Conservation (phyloP, 2,329 filamentous ascomycete species). For the Ceratocystis lukuohia region DNA sequence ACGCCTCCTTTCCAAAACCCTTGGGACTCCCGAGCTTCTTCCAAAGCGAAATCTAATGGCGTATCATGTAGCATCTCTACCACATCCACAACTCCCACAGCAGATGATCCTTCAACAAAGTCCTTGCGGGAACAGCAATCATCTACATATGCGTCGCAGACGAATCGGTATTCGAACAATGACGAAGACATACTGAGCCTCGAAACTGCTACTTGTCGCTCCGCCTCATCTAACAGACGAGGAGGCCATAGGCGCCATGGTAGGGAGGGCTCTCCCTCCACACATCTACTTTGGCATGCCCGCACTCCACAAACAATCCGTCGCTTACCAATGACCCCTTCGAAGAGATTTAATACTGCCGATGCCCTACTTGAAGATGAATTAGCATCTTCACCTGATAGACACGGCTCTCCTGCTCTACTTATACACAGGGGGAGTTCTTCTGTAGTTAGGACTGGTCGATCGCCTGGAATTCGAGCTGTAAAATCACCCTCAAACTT, state of each 20-base stretch:
- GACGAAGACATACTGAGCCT: not conserved
- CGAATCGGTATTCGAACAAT: not conserved
- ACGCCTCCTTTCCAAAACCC: constrained; percentile 12
- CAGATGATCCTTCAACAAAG: not conserved
- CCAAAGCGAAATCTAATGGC: not conserved
- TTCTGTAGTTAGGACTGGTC: not conserved
- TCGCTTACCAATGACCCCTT: constrained; percentile 9
- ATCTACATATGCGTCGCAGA: not conserved
- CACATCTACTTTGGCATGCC: not conserved
- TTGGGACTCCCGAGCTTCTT: not conserved
- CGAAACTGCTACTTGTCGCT: not conserved
- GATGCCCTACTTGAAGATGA: constrained; percentile 16
- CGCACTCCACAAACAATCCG: constrained; percentile 9
- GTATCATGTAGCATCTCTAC: not conserved
- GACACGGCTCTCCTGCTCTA: not conserved
- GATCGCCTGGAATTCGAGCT: not conserved
- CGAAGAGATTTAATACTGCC: constrained; percentile 6
- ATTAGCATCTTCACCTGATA: constrained; percentile 15
- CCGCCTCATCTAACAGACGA: not conserved
- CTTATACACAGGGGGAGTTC: not conserved
- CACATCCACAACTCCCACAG: not conserved
- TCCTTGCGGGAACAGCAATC: not conserved
- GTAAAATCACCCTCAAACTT: not conserved
- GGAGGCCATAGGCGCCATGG: not conserved
- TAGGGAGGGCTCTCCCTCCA: not conserved